Evolutionary conservation across 495 filamentous ascomycete species (phyloP).

Genomic region (Penicillium herquei): DNA sequence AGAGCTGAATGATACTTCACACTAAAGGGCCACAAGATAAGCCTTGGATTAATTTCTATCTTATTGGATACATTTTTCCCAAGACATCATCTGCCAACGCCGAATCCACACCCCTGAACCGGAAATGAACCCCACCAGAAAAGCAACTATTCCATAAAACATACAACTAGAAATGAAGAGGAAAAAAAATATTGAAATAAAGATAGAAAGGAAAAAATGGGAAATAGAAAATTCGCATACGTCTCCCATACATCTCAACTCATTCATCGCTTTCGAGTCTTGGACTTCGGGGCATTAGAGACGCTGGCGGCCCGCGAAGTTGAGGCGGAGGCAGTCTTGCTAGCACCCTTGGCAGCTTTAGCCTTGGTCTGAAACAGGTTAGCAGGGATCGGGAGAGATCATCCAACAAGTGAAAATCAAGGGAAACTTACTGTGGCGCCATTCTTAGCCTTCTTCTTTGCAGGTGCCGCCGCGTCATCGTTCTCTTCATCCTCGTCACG

Average conservation of each 20-base stretch:
- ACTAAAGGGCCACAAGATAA: conserved; percentile 19
- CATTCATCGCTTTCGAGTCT: conserved; percentile 49
- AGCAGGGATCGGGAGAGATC: conserved; percentile 7
- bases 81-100: conserved; percentile 25
- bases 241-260: not conserved
- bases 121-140: conserved; percentile 3
- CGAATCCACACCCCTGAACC: conserved; percentile 9
- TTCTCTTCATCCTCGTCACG: conserved; percentile 67
- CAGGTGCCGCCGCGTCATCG: conserved; percentile 82
- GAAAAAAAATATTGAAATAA: not conserved
- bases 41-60: conserved; percentile 24
- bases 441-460: conserved; percentile 91
- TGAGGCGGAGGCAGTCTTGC: conserved; percentile 48
- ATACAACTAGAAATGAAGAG: not conserved
- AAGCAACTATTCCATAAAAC: conserved; percentile 1
- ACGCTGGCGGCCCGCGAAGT: conserved; percentile 60
- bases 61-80: conserved; percentile 16
- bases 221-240: not conserved
- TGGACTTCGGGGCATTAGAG: conserved; percentile 46
- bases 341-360: conserved; percentile 56
- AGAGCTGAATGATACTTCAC: not conserved
- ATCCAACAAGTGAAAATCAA: conserved; percentile 3
- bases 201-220: not conserved
- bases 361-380: conserved; percentile 54
- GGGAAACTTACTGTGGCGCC: conserved; percentile 59